phyloP scores from a whole-genome alignment of 2,329 filamentous ascomycete genomes.

The Hymenoscyphus fructigenus region DNA sequence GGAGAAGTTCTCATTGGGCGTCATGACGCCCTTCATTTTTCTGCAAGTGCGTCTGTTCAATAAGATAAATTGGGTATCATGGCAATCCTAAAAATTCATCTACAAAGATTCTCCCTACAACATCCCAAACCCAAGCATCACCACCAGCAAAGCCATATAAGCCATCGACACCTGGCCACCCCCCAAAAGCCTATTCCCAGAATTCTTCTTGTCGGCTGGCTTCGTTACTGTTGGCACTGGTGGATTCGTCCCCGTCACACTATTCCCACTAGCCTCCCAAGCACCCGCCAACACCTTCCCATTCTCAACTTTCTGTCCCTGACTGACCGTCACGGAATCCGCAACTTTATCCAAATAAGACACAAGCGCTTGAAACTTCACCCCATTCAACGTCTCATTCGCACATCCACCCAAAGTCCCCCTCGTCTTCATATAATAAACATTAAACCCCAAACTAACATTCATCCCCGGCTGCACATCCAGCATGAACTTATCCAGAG shows the following conservation, averaged over 20 bases:
- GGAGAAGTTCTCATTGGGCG: neutral
- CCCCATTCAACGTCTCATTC: conserved; percentile 3
- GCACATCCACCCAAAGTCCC: neutral
- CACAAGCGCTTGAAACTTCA: neutral
- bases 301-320: neutral
- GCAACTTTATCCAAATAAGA: neutral
- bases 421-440: neutral
- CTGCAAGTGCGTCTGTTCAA: neutral
- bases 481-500: neutral
- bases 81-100: neutral
- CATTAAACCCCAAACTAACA: neutral
- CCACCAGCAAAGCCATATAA: neutral
- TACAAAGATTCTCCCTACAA: neutral
- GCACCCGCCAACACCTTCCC: neutral
- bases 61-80: neutral
- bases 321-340: neutral
- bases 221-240: neutral
- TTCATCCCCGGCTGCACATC: neutral
- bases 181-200: neutral
- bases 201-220: neutral
- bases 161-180: neutral
- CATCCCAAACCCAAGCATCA: neutral
- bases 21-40: neutral
- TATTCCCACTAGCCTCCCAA: neutral
- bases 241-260: neutral